Conservation (phyloP, 2,329 filamentous ascomycete genomes). For the Trichocomaceae sp. region DNA sequence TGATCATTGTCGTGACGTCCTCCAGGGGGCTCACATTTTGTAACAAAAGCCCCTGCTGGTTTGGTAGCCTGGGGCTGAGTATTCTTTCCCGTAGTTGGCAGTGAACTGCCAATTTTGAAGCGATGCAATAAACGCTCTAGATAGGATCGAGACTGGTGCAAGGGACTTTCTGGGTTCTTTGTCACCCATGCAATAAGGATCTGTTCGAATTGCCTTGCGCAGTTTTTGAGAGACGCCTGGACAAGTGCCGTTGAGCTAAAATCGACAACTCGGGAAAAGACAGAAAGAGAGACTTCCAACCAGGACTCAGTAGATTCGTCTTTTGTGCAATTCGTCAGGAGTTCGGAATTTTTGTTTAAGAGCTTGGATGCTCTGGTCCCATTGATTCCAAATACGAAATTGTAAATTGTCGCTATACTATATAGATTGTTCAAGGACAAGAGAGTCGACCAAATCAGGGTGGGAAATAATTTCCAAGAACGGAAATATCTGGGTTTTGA, state of each 20-base stretch:
- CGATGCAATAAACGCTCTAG: slow-evolving; percentile 11
- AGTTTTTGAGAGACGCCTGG: slow-evolving; percentile 9
- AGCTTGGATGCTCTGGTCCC: slow-evolving; percentile 33
- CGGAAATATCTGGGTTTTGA: slow-evolving; percentile 29
- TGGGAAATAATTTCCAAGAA: slow-evolving; percentile 39
- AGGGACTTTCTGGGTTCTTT: neutral
- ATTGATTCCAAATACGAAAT: slow-evolving; percentile 37
- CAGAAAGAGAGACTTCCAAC: slow-evolving; percentile 8
- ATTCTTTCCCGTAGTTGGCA: slow-evolving; percentile 9
- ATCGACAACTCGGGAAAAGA: slow-evolving; percentile 12
- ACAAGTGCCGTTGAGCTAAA: slow-evolving; percentile 13
- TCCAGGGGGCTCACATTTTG: slow-evolving; percentile 18
- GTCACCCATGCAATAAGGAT: slow-evolving; percentile 11
- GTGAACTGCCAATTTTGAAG: slow-evolving; percentile 18
- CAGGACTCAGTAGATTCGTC: slow-evolving; percentile 1
- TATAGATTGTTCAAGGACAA: slow-evolving; percentile 38
- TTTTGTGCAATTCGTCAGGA: neutral
- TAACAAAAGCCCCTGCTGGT: slow-evolving; percentile 13
- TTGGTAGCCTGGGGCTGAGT: neutral
- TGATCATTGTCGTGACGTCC: slow-evolving; percentile 35
- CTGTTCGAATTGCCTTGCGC: slow-evolving; percentile 4
- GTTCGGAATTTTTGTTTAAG: slow-evolving; percentile 22
- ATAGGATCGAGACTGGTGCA: slow-evolving; percentile 6
- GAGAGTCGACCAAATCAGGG: slow-evolving; percentile 20
- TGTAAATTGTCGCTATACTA: slow-evolving; percentile 41